phyloP scores from a whole-genome alignment of 73 alveolate genomes.

The Paramecium sexaurelia region DNA sequence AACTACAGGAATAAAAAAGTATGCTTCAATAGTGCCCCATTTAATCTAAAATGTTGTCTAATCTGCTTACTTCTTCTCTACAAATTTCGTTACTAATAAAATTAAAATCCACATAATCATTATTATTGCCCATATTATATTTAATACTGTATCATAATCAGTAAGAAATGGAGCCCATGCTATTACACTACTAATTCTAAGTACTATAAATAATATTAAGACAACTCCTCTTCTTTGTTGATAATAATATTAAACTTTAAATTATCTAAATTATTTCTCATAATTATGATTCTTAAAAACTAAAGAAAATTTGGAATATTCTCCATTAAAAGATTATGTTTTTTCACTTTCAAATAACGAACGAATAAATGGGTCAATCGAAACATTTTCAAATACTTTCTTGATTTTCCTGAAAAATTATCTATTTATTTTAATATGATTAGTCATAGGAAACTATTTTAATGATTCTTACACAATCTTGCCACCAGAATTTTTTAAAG shows the following conservation, averaged over 20 bases:
- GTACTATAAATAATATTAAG: neutral
- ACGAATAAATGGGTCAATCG: conserved; percentile 49
- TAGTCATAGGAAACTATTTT: neutral
- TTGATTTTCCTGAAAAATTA: conserved; percentile 2
- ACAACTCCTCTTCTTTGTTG: conserved; percentile 47
- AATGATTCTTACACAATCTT: neutral
- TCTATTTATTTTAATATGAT: conserved; percentile 4
- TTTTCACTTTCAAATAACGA: conserved; percentile 44
- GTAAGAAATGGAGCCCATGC: neutral
- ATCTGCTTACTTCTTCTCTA: neutral
- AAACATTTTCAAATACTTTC: conserved; percentile 22
- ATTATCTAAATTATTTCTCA: conserved; percentile 35
- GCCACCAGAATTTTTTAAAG: neutral
- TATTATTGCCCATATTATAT: neutral
- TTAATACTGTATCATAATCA: neutral
- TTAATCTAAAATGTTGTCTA: neutral
- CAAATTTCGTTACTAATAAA: neutral
- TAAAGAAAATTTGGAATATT: conserved; percentile 8
- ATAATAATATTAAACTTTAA: neutral
- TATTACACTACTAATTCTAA: conserved; percentile 20
- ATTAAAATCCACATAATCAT: conserved; percentile 24
- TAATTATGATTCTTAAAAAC: conserved; percentile 27
- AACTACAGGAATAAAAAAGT: neutral
- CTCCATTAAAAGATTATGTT: conserved; percentile 41
- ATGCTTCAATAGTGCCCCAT: conserved; percentile 43